Evolutionary conservation across 352 stramenopile species (phyloP).

Genomic region (Pythium sukuiense): DNA sequence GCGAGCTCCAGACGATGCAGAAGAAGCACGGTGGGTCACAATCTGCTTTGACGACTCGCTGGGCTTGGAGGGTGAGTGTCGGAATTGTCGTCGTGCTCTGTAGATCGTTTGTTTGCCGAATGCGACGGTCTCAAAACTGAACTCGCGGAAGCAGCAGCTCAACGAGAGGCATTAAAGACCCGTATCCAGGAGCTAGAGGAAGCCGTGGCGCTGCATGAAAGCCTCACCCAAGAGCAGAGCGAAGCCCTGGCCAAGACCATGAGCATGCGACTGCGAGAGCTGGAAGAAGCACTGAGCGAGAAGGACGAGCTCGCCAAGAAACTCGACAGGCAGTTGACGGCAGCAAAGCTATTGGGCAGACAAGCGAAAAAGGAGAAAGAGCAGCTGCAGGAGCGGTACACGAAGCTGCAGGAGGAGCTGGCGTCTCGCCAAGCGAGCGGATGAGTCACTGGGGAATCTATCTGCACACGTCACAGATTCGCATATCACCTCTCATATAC

Average conservation of each 20-base stretch:
- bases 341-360: constrained; percentile 59
- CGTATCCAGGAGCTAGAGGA: constrained; percentile 42
- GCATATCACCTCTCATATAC: constrained; percentile 2
- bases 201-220: constrained; percentile 38
- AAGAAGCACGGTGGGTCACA: constrained; percentile 38
- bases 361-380: constrained; percentile 80
- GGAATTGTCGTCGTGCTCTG: neutral
- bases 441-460: neutral
- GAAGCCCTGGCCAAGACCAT: constrained; percentile 30
- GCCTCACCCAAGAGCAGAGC: constrained; percentile 37
- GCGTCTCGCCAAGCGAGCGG: neutral
- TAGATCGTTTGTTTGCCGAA: constrained; percentile 27
- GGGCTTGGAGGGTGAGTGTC: neutral
- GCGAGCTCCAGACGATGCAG: constrained; percentile 24
- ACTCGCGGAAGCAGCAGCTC: constrained; percentile 3
- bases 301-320: constrained; percentile 52
- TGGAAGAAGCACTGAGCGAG: constrained; percentile 42
- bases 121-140: constrained; percentile 21
- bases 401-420: constrained; percentile 25
- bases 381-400: constrained; percentile 33
- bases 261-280: constrained; percentile 32
- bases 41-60: neutral
- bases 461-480: constrained; percentile 8
- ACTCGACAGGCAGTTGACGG: constrained; percentile 61
- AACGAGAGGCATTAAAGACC: constrained; percentile 8